Conservation (phyloP, 2,329 filamentous ascomycete species). For the Sporothrix protearum region DNA sequence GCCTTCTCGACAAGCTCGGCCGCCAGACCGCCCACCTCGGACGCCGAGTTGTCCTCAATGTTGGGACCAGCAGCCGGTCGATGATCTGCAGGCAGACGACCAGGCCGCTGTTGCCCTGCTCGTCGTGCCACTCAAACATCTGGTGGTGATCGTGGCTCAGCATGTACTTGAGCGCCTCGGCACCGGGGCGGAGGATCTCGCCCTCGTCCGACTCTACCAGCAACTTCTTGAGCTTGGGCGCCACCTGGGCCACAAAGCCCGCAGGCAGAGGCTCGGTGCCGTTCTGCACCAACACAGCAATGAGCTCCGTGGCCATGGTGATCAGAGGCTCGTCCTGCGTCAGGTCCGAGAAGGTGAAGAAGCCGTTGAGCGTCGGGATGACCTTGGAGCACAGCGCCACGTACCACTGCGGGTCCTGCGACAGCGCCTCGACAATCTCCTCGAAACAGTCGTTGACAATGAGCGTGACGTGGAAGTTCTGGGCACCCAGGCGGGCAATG, state of each 20-base stretch:
- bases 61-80: constrained; percentile 76
- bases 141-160: constrained; percentile 86
- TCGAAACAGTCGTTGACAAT: constrained; percentile 89
- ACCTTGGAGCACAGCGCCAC: constrained; percentile 78
- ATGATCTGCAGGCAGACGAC: constrained; percentile 90
- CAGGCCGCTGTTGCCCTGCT: constrained; percentile 73
- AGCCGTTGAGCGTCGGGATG: constrained; percentile 79
- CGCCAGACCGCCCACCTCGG: constrained; percentile 92
- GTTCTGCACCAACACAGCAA: constrained; percentile 76
- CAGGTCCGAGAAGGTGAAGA: constrained; percentile 81
- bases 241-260: constrained; percentile 77
- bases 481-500: constrained; percentile 80
- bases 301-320: constrained; percentile 77
- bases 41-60: constrained; percentile 89
- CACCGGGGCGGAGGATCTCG: constrained; percentile 81
- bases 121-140: constrained; percentile 81
- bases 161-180: constrained; percentile 82
- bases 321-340: constrained; percentile 82
- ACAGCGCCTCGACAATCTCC: constrained; percentile 69
- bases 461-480: constrained; percentile 86
- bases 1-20: constrained; percentile 95
- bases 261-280: constrained; percentile 79
- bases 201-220: constrained; percentile 82
- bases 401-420: constrained; percentile 63
- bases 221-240: constrained; percentile 82